These are phyloP conservation scores for Ambrosiella cleistominuta DNA, from an alignment of 2,329 filamentous ascomycete species.

Conservation along the genomic window DNA sequence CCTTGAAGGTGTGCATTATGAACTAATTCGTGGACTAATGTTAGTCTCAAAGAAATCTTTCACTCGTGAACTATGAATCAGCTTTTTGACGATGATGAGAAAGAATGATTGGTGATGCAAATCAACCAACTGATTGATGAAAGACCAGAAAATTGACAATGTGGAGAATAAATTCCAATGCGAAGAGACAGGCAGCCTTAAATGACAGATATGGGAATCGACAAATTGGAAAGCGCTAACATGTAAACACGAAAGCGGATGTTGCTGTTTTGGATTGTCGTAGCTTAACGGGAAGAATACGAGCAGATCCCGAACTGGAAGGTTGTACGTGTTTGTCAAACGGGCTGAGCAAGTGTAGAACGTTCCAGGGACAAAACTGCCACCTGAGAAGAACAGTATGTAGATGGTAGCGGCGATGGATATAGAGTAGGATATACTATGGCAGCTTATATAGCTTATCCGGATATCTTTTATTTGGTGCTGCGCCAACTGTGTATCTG, in stretches of 20 bases:
- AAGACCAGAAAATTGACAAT: neutral
- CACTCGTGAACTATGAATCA: neutral
- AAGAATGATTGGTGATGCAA: neutral
- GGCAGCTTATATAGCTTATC: neutral
- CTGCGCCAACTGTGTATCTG: neutral
- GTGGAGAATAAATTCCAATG: neutral
- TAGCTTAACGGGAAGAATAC: neutral
- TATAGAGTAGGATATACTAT: neutral
- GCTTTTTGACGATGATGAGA: neutral
- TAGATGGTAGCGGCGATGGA: too few relatives aligned
- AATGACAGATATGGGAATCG: too few relatives aligned
- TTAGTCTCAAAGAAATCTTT: neutral
- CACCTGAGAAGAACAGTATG: neutral
- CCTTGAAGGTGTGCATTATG: constrained; percentile 30
- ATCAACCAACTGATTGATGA: neutral
- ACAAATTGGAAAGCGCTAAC: neutral
- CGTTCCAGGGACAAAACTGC: neutral
- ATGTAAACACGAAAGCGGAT: neutral
- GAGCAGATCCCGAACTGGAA: neutral
- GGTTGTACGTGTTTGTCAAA: neutral
- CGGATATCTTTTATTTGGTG: too few relatives aligned
- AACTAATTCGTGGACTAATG: constrained; percentile 2
- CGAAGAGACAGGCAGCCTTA: neutral
- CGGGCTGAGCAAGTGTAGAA: neutral
- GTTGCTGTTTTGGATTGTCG: neutral